Conservation (phyloP, 1,139 yeast species). For the Nakaseomyces sp. region DNA sequence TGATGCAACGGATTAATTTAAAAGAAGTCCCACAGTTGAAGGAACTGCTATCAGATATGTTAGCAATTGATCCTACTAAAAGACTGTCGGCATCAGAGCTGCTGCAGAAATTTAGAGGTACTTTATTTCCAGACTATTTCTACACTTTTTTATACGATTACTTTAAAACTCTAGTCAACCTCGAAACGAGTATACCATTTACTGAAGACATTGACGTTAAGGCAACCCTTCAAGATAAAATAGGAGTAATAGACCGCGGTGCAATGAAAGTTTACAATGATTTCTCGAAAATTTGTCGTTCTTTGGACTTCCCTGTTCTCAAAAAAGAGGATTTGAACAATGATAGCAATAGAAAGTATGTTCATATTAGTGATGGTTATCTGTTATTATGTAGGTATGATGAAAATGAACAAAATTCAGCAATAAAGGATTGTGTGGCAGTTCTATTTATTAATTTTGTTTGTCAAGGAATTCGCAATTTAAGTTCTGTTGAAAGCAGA, state of each 20-base stretch:
- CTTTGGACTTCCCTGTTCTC: slow-evolving; percentile 37
- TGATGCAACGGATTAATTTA: not conserved
- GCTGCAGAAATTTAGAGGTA: slow-evolving; percentile 41
- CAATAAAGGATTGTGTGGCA: slow-evolving; percentile 38
- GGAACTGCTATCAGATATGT: slow-evolving; percentile 52
- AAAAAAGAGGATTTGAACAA: slow-evolving; percentile 10
- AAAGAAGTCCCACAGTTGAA: slow-evolving; percentile 33
- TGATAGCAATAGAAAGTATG: slow-evolving; percentile 5
- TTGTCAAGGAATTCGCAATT: slow-evolving; percentile 56
- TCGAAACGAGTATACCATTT: slow-evolving; percentile 27
- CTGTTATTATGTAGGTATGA: not conserved
- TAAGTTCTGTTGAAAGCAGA: slow-evolving; percentile 54
- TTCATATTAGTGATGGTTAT: not conserved
- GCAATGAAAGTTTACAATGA: slow-evolving; percentile 50
- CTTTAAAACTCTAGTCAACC: slow-evolving; percentile 37
- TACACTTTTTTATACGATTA: slow-evolving; percentile 64
- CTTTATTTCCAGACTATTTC: slow-evolving; percentile 63
- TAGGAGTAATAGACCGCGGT: slow-evolving; percentile 47
- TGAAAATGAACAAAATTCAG: not conserved
- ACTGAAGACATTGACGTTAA: slow-evolving; percentile 19
- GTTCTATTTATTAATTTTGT: slow-evolving; percentile 56
- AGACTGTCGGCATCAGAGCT: slow-evolving; percentile 51
- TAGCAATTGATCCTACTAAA: slow-evolving; percentile 49
- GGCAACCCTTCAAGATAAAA: slow-evolving; percentile 27
- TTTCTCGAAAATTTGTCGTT: slow-evolving; percentile 44